These are phyloP conservation scores for Termitomyces sp. DNA, from an alignment of 768 basidiomycete species.

Conservation along the genomic window DNA sequence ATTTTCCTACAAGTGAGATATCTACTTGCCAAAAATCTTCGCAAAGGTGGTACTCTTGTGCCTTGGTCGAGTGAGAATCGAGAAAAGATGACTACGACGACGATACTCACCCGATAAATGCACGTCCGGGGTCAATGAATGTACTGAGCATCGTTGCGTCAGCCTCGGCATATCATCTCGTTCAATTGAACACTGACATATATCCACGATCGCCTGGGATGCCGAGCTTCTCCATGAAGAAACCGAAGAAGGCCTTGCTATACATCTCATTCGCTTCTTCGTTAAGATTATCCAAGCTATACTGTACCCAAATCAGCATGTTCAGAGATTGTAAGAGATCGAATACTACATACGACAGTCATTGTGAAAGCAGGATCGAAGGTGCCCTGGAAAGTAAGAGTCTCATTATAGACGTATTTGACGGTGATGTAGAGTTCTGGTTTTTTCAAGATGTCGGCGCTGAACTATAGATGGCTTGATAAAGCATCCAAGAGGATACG, in stretches of 20 bases:
- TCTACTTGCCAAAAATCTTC: constrained; percentile 32
- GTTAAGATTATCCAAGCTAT: constrained; percentile 51
- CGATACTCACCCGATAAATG: constrained; percentile 38
- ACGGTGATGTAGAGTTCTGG: constrained; percentile 52
- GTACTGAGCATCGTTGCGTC: constrained; percentile 19
- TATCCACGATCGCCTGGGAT: constrained; percentile 51
- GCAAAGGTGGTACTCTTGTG: constrained; percentile 41
- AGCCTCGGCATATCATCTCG: neutral
- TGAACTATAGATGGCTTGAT: constrained; percentile 31
- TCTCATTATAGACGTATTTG: constrained; percentile 52
- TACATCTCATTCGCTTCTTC: constrained; percentile 44
- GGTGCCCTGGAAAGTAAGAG: constrained; percentile 54
- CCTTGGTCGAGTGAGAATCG: constrained; percentile 17
- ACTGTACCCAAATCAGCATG: constrained; percentile 29
- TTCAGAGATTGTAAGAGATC: neutral
- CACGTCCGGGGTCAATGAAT: constrained; percentile 50
- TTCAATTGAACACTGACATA: constrained; percentile 34
- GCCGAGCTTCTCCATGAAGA: constrained; percentile 50
- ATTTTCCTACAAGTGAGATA: neutral
- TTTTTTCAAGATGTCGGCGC: constrained; percentile 48
- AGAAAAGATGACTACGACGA: neutral
- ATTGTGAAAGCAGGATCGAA: constrained; percentile 65
- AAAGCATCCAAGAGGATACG: neutral
- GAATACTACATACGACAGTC: constrained; percentile 42
- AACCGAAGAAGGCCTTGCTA: constrained; percentile 50